Conservation (phyloP, 202 grass and related monocot species). For the Brachypodium distachyon region DNA sequence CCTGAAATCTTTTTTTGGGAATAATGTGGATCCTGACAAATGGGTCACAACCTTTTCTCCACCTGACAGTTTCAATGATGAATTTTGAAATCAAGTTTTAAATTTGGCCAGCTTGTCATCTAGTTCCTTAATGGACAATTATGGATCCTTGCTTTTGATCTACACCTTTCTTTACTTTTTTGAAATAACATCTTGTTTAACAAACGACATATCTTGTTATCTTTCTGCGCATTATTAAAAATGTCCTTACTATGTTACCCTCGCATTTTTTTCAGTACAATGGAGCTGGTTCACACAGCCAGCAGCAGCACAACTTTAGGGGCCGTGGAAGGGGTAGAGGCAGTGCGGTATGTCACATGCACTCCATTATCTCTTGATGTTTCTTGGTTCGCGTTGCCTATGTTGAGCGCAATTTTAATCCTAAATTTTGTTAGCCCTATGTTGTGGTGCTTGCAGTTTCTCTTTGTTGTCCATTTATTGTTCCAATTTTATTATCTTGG, state of each 20-base stretch:
- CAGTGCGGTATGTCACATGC: constrained; percentile 44
- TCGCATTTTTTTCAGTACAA: constrained; percentile 45
- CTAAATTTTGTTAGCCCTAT: neutral
- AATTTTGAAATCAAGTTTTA: neutral
- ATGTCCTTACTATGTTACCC: neutral
- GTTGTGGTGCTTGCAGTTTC: neutral
- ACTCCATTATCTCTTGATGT: neutral
- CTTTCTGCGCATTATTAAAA: neutral
- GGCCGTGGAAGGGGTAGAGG: constrained; percentile 68
- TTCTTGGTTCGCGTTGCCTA: neutral
- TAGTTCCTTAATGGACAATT: neutral
- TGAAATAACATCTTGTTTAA: neutral
- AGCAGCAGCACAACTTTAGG: constrained; percentile 48
- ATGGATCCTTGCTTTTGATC: neutral
- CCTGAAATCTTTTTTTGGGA: neutral
- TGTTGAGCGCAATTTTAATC: neutral
- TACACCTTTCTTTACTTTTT: neutral
- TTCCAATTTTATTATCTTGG: too few species aligned
- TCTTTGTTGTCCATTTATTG: neutral
- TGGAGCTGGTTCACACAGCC: constrained; percentile 45
- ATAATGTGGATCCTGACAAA: neutral
- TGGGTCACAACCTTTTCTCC: neutral
- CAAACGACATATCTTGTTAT: neutral
- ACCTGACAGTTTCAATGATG: neutral
- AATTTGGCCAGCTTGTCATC: neutral